A percentile compares a stretch with the other conserved stretches of the same genome.
These are phyloP conservation scores for Dacryopinax primogenitus DNA, from an alignment of 768 basidiomycete genomes.

Conservation along the genomic window DNA sequence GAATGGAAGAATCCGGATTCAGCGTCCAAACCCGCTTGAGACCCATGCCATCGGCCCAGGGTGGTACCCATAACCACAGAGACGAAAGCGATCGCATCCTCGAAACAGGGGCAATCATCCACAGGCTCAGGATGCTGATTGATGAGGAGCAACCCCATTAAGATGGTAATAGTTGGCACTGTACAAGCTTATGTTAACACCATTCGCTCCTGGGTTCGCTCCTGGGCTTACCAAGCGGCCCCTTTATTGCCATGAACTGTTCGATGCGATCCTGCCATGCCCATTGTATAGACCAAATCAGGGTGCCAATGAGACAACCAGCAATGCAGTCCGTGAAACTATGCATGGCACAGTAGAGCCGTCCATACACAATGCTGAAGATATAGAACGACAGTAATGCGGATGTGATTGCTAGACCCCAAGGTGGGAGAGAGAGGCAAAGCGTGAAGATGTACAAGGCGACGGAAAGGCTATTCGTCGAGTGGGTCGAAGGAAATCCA, in stretches of 20 bases:
- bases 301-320: slow-evolving; percentile 51
- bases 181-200: slow-evolving; percentile 9
- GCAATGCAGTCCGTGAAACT: slow-evolving; percentile 60
- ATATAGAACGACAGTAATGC: slow-evolving; percentile 43
- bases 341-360: slow-evolving; percentile 83
- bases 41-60: slow-evolving; percentile 53
- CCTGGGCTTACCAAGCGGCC: slow-evolving; percentile 24
- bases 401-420: slow-evolving; percentile 27
- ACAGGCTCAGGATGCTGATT: slow-evolving; percentile 88
- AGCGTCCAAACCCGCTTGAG: slow-evolving; percentile 13
- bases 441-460: slow-evolving; percentile 54
- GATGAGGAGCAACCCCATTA: slow-evolving; percentile 58
- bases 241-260: slow-evolving; percentile 25
- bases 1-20: slow-evolving; percentile 13
- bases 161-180: slow-evolving; percentile 34
- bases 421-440: slow-evolving; percentile 34
- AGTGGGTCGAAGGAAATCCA: slow-evolving; percentile 92
- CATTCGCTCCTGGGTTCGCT: slow-evolving; percentile 12
- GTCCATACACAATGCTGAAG: slow-evolving; percentile 62
- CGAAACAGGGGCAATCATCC: slow-evolving; percentile 96
- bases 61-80: slow-evolving; percentile 67
- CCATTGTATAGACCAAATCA: slow-evolving; percentile 43
- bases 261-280: slow-evolving; percentile 32
- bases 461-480: slow-evolving; percentile 80
- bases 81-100: slow-evolving; percentile 89